These are phyloP conservation scores for Trifolium subterraneum DNA, from an alignment of 306 rosid genomes.

Conservation along the genomic window DNA sequence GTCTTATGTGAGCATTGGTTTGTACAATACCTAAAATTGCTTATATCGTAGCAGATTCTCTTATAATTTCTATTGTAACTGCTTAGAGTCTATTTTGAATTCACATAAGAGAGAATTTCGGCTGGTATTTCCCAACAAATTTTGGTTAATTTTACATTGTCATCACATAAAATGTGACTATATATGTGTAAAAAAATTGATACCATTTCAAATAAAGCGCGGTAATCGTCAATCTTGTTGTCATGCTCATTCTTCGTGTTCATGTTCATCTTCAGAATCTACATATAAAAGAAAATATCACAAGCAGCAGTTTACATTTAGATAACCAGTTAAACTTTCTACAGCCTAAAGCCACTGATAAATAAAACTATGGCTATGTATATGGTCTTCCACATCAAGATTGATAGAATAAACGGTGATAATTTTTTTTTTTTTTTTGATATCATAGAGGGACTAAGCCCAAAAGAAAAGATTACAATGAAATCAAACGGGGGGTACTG, in stretches of 20 bases:
- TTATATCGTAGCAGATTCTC: neutral
- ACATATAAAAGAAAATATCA: conserved; percentile 36
- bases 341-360: conserved; percentile 5
- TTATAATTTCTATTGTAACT: neutral
- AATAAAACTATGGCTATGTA: conserved; percentile 22
- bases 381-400: conserved; percentile 2
- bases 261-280: conserved; percentile 95
- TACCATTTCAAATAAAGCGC: conserved; percentile 28
- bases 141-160: neutral
- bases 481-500: no score
- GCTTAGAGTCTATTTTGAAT: no score
- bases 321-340: conserved; percentile 19
- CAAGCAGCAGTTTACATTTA: conserved; percentile 15
- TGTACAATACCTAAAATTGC: neutral
- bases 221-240: conserved; percentile 41
- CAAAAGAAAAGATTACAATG: no score
- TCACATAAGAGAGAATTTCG: neutral
- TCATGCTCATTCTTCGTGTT: conserved; percentile 74
- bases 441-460: no score
- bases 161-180: conserved; percentile 13
- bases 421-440: neutral
- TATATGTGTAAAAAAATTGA: conserved; percentile 19
- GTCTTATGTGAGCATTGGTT: neutral
- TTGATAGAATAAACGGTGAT: neutral
- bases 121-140: neutral